Conservation (phyloP, 495 filamentous ascomycete genomes). For the Podospora fimiseda region DNA sequence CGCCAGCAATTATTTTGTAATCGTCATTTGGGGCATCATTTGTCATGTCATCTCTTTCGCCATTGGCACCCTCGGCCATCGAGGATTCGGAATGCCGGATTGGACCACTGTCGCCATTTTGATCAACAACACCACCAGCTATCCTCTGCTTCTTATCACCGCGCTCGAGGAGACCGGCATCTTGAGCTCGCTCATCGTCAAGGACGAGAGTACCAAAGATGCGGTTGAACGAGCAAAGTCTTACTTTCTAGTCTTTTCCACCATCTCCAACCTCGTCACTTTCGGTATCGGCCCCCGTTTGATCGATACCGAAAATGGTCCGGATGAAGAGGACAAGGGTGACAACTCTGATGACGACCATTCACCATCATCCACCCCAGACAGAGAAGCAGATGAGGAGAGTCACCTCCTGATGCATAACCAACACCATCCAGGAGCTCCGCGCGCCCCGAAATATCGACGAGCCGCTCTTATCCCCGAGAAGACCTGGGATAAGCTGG, state of each 20-base stretch:
- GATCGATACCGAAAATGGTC: slow-evolving; percentile 29
- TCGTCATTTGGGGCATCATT: slow-evolving; percentile 37
- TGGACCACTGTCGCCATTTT: slow-evolving; percentile 63
- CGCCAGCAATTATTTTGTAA: slow-evolving; percentile 47
- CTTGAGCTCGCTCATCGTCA: slow-evolving; percentile 39
- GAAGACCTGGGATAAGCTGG: slow-evolving; percentile 30
- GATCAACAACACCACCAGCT: slow-evolving; percentile 72
- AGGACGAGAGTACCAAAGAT: slow-evolving; percentile 35
- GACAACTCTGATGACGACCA: background rate
- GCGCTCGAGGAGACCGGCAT: slow-evolving; percentile 61
- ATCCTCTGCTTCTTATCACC: slow-evolving; percentile 62
- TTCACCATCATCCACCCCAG: background rate
- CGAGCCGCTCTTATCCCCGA: slow-evolving; percentile 16
- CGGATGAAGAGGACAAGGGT: slow-evolving; percentile 24
- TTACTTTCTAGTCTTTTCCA: slow-evolving; percentile 60
- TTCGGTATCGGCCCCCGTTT: slow-evolving; percentile 61
- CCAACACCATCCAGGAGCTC: background rate
- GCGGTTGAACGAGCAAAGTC: slow-evolving; percentile 61
- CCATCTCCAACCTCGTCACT: slow-evolving; percentile 35
- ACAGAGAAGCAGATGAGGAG: slow-evolving; percentile 15
- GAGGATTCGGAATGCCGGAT: slow-evolving; percentile 45
- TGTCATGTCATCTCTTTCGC: slow-evolving; percentile 40
- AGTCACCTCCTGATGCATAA: slow-evolving; percentile 7
- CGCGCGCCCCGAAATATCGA: slow-evolving; percentile 12
- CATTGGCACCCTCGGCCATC: slow-evolving; percentile 33